Percentiles rank a stretch among this genome's conserved stretches.
phyloP scores from a whole-genome alignment of 495 filamentous ascomycete species.

The Cercophora scortea region DNA sequence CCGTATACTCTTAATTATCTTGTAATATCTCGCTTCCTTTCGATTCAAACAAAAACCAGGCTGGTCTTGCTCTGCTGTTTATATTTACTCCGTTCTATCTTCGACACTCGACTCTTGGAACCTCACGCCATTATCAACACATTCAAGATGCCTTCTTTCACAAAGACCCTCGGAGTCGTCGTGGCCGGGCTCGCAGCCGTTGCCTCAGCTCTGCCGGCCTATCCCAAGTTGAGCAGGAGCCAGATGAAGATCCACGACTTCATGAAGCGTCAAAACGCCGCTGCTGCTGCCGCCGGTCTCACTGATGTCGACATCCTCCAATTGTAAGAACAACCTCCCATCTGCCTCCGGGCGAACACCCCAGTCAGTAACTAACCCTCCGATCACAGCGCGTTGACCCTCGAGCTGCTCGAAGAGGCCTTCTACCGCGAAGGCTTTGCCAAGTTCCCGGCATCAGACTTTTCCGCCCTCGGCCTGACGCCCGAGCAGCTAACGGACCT shows the following conservation, averaged over 20 bases:
- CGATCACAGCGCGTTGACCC: slow-evolving; percentile 47
- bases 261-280: slow-evolving; percentile 44
- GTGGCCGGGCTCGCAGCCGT: slow-evolving; percentile 38
- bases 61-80: background rate
- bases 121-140: slow-evolving; percentile 10
- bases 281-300: slow-evolving; percentile 43
- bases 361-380: slow-evolving; percentile 12
- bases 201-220: slow-evolving; percentile 35
- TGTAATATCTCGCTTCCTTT: slow-evolving; percentile 28
- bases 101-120: slow-evolving; percentile 2
- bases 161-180: slow-evolving; percentile 32
- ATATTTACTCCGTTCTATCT: slow-evolving; percentile 12
- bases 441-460: slow-evolving; percentile 52
- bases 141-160: slow-evolving; percentile 39
- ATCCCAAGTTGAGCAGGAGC: slow-evolving; percentile 33
- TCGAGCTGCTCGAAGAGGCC: slow-evolving; percentile 54
- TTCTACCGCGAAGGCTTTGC: slow-evolving; percentile 58
- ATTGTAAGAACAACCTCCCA: slow-evolving; percentile 44
- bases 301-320: slow-evolving; percentile 61
- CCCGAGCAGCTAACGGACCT: slow-evolving; percentile 42
- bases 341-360: background rate
- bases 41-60: slow-evolving; percentile 19
- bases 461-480: slow-evolving; percentile 46
- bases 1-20: slow-evolving; percentile 27
- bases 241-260: slow-evolving; percentile 37